These are phyloP conservation scores for Aspergillus sp. DNA, from an alignment of 2,329 filamentous ascomycete species.

Conservation along the genomic window DNA sequence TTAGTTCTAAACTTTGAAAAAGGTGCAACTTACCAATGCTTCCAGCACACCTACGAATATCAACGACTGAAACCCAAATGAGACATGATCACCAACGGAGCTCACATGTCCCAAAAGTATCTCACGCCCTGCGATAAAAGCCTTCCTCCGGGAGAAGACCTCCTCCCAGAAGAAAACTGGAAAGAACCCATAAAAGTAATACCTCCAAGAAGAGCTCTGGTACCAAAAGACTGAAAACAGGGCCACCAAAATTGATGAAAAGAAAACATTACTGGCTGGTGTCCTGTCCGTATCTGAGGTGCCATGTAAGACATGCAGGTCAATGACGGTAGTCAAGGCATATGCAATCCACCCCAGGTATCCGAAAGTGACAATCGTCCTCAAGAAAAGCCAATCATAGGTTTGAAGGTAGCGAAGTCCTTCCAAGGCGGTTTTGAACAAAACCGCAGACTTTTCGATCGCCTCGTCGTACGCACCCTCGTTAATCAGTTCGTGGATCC, in stretches of 20 bases:
- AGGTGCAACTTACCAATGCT: conserved; percentile 61
- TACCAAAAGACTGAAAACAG: conserved; percentile 78
- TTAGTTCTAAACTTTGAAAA: not conserved
- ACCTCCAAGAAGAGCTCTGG: conserved; percentile 76
- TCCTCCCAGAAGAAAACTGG: conserved; percentile 97
- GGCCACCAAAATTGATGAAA: conserved; percentile 71
- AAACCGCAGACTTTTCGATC: conserved; percentile 72
- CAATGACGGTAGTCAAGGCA: conserved; percentile 82
- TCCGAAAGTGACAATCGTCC: conserved; percentile 82
- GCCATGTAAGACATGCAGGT: conserved; percentile 80
- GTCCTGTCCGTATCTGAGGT: conserved; percentile 65
- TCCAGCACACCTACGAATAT: conserved; percentile 74
- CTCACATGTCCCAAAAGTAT: conserved; percentile 69
- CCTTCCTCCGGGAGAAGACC: conserved; percentile 74
- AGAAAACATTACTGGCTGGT: conserved; percentile 59
- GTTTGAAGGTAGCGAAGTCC: conserved; percentile 93
- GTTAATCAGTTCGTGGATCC: conserved; percentile 68
- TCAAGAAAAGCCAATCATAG: conserved; percentile 96
- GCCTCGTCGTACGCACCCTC: conserved; percentile 69
- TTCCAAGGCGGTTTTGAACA: conserved; percentile 75
- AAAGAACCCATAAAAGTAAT: conserved; percentile 91
- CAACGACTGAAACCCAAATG: conserved; percentile 63
- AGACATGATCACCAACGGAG: conserved; percentile 57
- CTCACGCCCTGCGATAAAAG: conserved; percentile 65
- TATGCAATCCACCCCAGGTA: conserved; percentile 97